Evolutionary conservation across 2,329 filamentous ascomycete species (phyloP).

Genomic region (Xylariomycetidae sp.): DNA sequence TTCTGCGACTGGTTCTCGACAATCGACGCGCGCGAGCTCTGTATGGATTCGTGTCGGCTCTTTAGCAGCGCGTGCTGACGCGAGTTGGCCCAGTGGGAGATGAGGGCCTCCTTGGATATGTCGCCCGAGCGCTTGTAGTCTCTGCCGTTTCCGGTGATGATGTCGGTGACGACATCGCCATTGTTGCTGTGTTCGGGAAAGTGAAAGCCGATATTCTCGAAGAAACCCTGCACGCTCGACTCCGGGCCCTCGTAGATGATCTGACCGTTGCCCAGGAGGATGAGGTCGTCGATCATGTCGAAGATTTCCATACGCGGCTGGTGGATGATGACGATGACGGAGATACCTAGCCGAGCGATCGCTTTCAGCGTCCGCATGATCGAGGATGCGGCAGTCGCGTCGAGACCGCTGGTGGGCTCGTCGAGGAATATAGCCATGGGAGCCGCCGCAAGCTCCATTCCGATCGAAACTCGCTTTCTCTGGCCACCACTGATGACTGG

Average conservation of each 20-base stretch:
- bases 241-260: conserved; percentile 50
- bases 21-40: conserved; percentile 28
- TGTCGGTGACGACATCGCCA: conserved; percentile 57
- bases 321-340: conserved; percentile 55
- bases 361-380: conserved; percentile 52
- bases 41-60: conserved; percentile 19
- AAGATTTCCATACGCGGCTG: conserved; percentile 57
- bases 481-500: conserved; percentile 54
- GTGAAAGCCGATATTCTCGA: conserved; percentile 46
- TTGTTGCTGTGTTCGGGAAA: conserved; percentile 48
- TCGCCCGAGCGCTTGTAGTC: conserved; percentile 44
- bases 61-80: conserved; percentile 19
- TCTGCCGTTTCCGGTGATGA: conserved; percentile 53
- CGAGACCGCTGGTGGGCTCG: conserved; percentile 49
- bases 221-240: conserved; percentile 40
- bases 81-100: conserved; percentile 41
- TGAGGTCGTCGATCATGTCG: conserved; percentile 50
- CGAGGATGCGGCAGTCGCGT: conserved; percentile 50
- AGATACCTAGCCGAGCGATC: conserved; percentile 50
- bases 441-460: conserved; percentile 52
- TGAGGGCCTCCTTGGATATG: conserved; percentile 43
- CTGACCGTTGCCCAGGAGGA: conserved; percentile 51
- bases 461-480: conserved; percentile 55
- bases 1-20: conserved; percentile 35
- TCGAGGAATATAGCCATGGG: conserved; percentile 53